Conservation (phyloP, 2,329 filamentous ascomycete genomes). For the Coccinonectria pachysandricola region DNA sequence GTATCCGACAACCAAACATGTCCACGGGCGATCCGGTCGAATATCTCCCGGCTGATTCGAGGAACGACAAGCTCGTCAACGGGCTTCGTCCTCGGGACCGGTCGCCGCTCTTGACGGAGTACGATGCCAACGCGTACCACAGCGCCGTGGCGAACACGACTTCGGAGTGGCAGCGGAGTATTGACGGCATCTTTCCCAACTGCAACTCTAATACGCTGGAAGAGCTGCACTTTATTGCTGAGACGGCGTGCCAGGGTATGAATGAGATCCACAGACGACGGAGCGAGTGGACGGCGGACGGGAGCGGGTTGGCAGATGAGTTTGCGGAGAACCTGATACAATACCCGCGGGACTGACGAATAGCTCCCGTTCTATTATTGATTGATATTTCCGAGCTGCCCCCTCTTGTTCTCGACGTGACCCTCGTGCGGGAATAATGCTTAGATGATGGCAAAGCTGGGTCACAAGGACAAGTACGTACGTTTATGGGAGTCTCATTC, state of each 20-base stretch:
- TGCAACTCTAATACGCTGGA: conserved; percentile 33
- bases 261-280: conserved; percentile 29
- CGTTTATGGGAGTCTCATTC: no score
- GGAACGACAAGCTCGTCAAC: conserved; percentile 15
- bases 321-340: conserved; percentile 21
- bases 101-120: conserved; percentile 21
- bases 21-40: conserved; percentile 23
- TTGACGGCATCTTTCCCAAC: conserved; percentile 35
- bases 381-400: no score
- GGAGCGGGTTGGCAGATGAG: conserved; percentile 21
- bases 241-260: conserved; percentile 34
- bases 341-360: no score
- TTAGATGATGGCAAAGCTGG: no score
- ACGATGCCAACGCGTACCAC: conserved; percentile 28
- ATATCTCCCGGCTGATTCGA: conserved; percentile 22
- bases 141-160: conserved; percentile 29
- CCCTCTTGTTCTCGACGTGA: no score
- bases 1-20: conserved; percentile 27
- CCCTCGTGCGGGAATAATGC: no score
- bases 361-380: no score
- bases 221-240: conserved; percentile 33
- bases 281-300: conserved; percentile 20
- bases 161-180: conserved; percentile 31
- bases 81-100: conserved; percentile 17
- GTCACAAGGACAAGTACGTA: no score